phyloP scores from a whole-genome alignment of 2,329 filamentous ascomycete genomes.

The Boeremia exigua region DNA sequence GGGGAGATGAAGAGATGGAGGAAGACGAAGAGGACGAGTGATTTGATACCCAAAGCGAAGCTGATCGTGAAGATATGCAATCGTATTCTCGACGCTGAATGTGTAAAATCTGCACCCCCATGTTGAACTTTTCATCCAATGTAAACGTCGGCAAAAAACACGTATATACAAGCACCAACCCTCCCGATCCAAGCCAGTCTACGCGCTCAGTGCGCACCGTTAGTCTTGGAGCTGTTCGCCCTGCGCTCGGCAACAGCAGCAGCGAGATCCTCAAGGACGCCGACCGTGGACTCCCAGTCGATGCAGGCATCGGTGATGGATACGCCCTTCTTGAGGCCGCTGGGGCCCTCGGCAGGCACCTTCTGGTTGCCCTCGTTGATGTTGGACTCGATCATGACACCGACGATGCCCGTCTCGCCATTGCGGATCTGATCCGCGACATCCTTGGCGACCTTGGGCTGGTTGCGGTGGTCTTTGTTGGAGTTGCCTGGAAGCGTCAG shows the following conservation, averaged over 20 bases:
- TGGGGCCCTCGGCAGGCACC: conserved; percentile 80
- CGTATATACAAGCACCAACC: conserved; percentile 20
- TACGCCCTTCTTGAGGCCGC: conserved; percentile 82
- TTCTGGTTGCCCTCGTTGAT: conserved; percentile 84
- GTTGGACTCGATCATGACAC: conserved; percentile 99
- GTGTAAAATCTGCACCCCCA: background rate
- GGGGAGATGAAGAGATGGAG: conserved; percentile 10
- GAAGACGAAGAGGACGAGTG: conserved; percentile 16
- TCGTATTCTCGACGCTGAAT: background rate
- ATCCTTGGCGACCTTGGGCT: conserved; percentile 86
- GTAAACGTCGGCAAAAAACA: background rate
- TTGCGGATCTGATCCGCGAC: conserved; percentile 85
- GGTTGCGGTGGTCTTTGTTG: conserved; percentile 95
- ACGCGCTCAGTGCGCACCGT: conserved; percentile 32
- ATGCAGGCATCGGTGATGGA: conserved; percentile 98
- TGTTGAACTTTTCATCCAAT: conserved; percentile 3
- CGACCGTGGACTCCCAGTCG: conserved; percentile 84
- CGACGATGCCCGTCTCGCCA: conserved; percentile 87
- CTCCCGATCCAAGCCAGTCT: too few species aligned
- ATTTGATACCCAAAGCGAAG: conserved; percentile 6
- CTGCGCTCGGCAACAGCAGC: conserved; percentile 80
- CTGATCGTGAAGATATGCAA: background rate
- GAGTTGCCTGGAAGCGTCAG: conserved; percentile 75
- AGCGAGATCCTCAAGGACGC: conserved; percentile 83
- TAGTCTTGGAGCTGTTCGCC: conserved; percentile 47